Base-by-base conservation (phyloP, 2,329 filamentous ascomycete species). In the Fonsecaea erecta region DNA sequence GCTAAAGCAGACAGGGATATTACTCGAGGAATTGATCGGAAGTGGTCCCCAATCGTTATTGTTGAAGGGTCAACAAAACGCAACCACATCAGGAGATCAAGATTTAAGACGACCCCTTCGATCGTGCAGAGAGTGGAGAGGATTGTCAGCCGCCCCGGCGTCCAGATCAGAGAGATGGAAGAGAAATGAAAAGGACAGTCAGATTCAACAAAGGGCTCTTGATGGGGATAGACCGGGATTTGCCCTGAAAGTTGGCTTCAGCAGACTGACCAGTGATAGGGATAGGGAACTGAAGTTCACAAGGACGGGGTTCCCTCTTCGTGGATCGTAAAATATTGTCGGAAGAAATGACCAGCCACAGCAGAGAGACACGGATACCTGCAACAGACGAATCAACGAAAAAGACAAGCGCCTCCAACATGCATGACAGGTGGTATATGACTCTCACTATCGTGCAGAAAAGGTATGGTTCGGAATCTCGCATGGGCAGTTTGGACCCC, bases 401-500 rank as follows among this genome's bases (percentile, higher is more conserved):
- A 53, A 35, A 57, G 16, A 58, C 62, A 67, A 65, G 58, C 62
- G 54, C 59, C 48, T 62, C 34, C 51, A 59, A 32, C 40, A 54
- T 28, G 37, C 62, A 43, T 26, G 46, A 52, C 21, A 58, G 43
- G 21, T 48, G 53, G 53, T 62, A 64, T 64, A 63, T 61, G 52
- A 57, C 52, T 54, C 46, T 57, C n/a, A 28, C 28, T 62, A 24
- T 35, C 32, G 53, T 62, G 65, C 52, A 40, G 37, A 63, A 60
- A 18, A 56, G 32, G 53, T 37, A 58, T 62, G 58, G 58, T 53
- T 62, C 53, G 48, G 43, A 62, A 67, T 57, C 48, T 53, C 28
- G 59, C 51, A 64, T 64, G 40, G 18, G 53, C 28, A 35, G 56
- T 64, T 64, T 62, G 51, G 54, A 58, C 58, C 60, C 54, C 51